Evolutionary conservation across 345 rosid genomes (phyloP).

Genomic region (Limnanthes douglasii): DNA sequence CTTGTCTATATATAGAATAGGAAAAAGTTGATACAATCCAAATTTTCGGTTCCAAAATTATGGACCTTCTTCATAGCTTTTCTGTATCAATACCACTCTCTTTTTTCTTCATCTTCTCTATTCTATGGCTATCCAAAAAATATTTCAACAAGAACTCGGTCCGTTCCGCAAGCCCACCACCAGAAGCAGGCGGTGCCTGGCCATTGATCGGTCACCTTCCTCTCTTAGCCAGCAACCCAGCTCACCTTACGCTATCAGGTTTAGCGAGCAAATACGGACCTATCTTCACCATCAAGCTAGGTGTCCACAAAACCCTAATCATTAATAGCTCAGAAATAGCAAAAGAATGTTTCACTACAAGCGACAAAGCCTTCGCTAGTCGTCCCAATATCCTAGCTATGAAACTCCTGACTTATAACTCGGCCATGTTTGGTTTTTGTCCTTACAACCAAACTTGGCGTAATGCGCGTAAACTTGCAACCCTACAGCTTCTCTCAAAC

Average conservation of each 20-base stretch:
- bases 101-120: not conserved
- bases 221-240: conserved; percentile 15
- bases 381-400: conserved; percentile 14
- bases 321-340: conserved; percentile 9
- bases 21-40: not conserved
- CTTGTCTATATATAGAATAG: too few species aligned
- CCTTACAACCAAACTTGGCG: conserved; percentile 26
- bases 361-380: conserved; percentile 9
- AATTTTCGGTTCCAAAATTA: not conserved
- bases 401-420: conserved; percentile 12
- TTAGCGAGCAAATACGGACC: conserved; percentile 12
- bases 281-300: conserved; percentile 19
- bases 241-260: conserved; percentile 17
- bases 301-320: conserved; percentile 14
- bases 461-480: conserved; percentile 9
- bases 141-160: not conserved
- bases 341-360: too few species aligned
- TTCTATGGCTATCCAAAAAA: not conserved
- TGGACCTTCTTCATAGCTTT: not conserved
- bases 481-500: conserved; percentile 19
- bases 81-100: not conserved
- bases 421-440: conserved; percentile 5
- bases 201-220: conserved; percentile 29
- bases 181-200: conserved; percentile 16
- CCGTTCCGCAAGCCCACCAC: too few species aligned